Base-by-base conservation (phyloP, 2,329 filamentous ascomycete species). In the Aspergillus viridinutans region DNA sequence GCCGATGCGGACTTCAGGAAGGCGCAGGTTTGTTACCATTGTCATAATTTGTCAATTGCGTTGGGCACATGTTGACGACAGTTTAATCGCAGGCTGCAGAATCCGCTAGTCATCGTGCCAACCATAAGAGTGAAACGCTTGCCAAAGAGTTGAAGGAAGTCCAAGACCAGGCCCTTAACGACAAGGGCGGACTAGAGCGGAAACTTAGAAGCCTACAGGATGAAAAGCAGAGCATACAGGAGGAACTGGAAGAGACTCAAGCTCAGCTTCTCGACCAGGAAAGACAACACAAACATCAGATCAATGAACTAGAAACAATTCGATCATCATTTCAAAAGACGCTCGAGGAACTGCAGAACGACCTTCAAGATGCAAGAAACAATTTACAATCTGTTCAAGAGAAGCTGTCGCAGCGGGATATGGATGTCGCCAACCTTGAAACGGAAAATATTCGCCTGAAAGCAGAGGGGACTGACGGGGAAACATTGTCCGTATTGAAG, bases 1-100 rank as follows among this genome's bases (percentile, higher is more conserved):
- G 89, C 90, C n/a, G 92, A 97, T 67, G 87, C 90, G 8, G 92
- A 96, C 68, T 92, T 90, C 68, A 88, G 90, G 67, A 83, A 83
- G 61, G 81, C 83, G 32, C 81, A 85, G 72, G 81, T 82, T 52
- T 49, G 69, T 62, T 5, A 12, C 25, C 26, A 3, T 7, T 29
- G 50, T 23, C 48, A 25, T 20, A 0, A 4, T 28, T 42, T 23
- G 3, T 8, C 14, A 17, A 26, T 23, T 2, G 40, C 2, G 4
- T 6, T 8, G 26, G 23, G 28, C 9, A 12, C 0, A 3, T 14
- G 6, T 35, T 43, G 10, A 43, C 32, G 12, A 10, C 8, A 38
- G 32, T 38, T 53, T 62, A 45, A 62, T 26, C 3, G 7, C 55
- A 83, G 74, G 72, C 76, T 25, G 81, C 83, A 14, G 84, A 87